phyloP scores from a whole-genome alignment of 2,329 filamentous ascomycete species.

The Alternaria arborescens region DNA sequence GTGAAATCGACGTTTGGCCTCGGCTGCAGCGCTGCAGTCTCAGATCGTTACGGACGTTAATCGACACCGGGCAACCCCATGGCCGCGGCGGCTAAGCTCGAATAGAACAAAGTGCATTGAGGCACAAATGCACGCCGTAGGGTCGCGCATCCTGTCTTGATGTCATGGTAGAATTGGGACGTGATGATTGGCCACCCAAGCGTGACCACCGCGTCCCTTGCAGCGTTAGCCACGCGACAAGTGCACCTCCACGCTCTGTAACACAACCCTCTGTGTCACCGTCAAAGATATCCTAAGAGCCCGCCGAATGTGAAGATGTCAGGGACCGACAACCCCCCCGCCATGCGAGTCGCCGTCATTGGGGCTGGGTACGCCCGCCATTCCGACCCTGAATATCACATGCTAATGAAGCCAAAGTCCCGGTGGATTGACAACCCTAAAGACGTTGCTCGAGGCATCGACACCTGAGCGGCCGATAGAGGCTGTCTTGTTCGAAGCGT shows the following conservation, averaged over 20 bases:
- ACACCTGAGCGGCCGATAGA: conserved; percentile 50
- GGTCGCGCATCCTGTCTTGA: background rate
- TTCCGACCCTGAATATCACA: conserved; percentile 1
- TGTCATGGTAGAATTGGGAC: background rate
- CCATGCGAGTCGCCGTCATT: conserved; percentile 40
- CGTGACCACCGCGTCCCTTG: background rate
- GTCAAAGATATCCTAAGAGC: background rate
- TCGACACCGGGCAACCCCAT: background rate
- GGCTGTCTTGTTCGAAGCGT: conserved; percentile 57
- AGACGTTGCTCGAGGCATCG: conserved; percentile 43
- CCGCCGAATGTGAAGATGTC: conserved; percentile 11
- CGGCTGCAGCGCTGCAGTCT: conserved; percentile 1
- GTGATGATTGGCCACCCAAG: background rate
- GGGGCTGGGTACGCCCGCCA: conserved; percentile 35
- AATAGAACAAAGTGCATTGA: background rate
- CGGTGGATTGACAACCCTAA: conserved; percentile 39
- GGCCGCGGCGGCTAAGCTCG: background rate
- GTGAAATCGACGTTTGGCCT: conserved; percentile 1
- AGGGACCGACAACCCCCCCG: conserved; percentile 22
- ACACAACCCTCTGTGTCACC: background rate
- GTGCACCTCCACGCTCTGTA: background rate
- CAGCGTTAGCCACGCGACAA: background rate
- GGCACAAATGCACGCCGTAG: background rate
- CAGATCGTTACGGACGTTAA: background rate
- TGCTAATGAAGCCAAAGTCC: conserved; percentile 24